Evolutionary conservation across 164 flowering plant genomes (phyloP), one percentile per base, ranked within the genome.

Genomic region (Warburgia ugandensis): DNA sequence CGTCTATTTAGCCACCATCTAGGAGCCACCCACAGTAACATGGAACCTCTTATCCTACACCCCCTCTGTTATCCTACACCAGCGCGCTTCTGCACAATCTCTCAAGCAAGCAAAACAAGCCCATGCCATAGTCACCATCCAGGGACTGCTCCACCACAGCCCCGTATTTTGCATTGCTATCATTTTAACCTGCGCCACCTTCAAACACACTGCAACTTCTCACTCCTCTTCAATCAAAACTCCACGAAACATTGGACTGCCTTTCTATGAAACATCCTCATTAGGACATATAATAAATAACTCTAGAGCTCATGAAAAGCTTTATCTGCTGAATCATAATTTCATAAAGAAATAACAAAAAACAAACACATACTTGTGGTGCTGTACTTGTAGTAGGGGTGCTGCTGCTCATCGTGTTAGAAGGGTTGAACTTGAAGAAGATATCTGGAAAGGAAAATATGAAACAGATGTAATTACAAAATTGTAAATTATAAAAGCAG

Each of bases 181-280:
- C 42, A 50, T 59, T 19, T 23, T 50, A 9, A 27, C 48, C 14
- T 59, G 51, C 44, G 55, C 56, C 27, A 31, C 53, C 42, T 26
- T 39, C 23, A 29, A 31, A 17, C 35, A 59, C 56, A 8, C 27
- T 42, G 23, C 32, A 41, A 22, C 62, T 19, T 33, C 62, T 19
- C 48, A 35, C 27, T 51, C 33, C 62, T 59, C 56, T 51, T 59
- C 49, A 28, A 22, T 5, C 12, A 35, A 17, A 26, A 20, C 49
- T 35, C 43, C 27, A 5, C 22, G 29, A 48, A 48, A 14, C 48
- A 33, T 17, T 49, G 32, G 1, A 32, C 29, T 35, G 26, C 62
- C 21, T 59, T 59, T 20, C 56, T 59, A 12, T 29, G 13, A 31
- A 58, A 58, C 38, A 58, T 55, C 48, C 43, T 58, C 32, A 58